A percentile compares a stretch with the other conserved stretches of the same genome.
Conservation (phyloP, 805 yeast genomes). For the Pichia kluyveri region DNA sequence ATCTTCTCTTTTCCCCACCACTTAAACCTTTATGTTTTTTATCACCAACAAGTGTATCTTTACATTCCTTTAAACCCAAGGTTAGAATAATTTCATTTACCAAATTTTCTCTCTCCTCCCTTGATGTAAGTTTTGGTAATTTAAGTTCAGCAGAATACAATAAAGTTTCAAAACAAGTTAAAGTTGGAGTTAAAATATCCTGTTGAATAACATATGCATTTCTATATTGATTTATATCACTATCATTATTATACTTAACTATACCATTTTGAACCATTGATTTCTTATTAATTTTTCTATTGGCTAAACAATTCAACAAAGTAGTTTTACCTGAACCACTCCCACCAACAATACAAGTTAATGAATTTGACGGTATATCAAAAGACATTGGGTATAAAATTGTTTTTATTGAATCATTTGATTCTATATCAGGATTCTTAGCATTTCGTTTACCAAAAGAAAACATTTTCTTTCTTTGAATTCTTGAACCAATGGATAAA, state of each 20-base stretch:
- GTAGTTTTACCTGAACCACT: constrained; percentile 87
- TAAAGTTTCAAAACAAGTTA: constrained; percentile 66
- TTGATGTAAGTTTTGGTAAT: constrained; percentile 38
- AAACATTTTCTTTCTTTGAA: too few relatives aligned
- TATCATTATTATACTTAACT: constrained; percentile 32
- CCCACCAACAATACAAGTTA: constrained; percentile 81
- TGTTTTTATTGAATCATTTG: constrained; percentile 21
- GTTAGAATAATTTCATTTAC: constrained; percentile 55
- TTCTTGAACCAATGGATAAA: constrained; percentile 16
- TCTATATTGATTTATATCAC: constrained; percentile 22
- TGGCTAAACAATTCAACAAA: constrained; percentile 55
- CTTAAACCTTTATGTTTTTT: constrained; percentile 50
- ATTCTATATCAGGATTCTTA: constrained; percentile 13
- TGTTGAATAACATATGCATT: constrained; percentile 69
- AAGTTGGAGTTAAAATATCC: constrained; percentile 60
- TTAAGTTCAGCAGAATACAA: constrained; percentile 64
- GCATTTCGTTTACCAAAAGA: too few relatives aligned
- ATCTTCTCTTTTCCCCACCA: constrained; percentile 78
- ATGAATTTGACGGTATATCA: constrained; percentile 48
- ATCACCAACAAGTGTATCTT: constrained; percentile 50
- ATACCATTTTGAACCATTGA: constrained; percentile 30
- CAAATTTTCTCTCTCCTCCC: constrained; percentile 35
- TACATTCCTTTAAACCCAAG: constrained; percentile 57
- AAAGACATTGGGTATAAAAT: constrained; percentile 47
- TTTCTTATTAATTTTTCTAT: constrained; percentile 29